Evolutionary conservation across 164 flowering plant genomes (phyloP).

Genomic region (Umbellularia californica): DNA sequence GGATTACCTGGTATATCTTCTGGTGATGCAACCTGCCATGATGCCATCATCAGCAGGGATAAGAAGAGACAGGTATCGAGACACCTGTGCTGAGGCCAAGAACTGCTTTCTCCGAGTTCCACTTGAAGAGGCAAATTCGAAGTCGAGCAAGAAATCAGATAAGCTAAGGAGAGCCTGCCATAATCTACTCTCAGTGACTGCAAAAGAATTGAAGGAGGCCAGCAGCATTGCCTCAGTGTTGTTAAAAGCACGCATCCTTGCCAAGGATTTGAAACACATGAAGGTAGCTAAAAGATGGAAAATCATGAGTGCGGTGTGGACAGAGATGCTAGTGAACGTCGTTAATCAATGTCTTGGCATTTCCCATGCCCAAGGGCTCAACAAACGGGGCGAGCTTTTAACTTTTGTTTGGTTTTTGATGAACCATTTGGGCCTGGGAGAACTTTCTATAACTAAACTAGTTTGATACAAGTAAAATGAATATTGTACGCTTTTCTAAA

Average conservation of each 20-base stretch:
- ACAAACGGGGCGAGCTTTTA: constrained; percentile 10
- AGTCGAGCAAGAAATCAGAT: too few relatives aligned
- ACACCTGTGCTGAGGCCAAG: background rate
- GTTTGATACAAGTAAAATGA: background rate
- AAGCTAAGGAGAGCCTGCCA: background rate
- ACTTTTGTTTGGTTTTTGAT: constrained; percentile 9
- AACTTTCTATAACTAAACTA: background rate
- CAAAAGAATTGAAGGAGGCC: constrained; percentile 3
- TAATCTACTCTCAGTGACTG: background rate
- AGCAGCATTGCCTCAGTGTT: constrained; percentile 8
- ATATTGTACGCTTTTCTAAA: too few relatives aligned
- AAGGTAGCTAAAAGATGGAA: background rate
- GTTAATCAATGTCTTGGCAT: constrained; percentile 1
- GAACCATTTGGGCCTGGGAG: constrained; percentile 6
- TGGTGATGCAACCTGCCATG: background rate
- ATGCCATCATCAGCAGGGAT: background rate
- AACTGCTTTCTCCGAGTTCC: background rate
- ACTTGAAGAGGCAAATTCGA: too few relatives aligned
- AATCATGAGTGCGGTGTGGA: constrained; percentile 11
- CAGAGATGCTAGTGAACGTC: constrained; percentile 6
- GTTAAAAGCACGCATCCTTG: constrained; percentile 8
- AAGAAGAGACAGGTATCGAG: background rate
- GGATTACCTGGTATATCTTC: constrained; percentile 11
- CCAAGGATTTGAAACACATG: background rate
- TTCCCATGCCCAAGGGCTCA: constrained; percentile 3